Evolutionary conservation across 164 flowering plant genomes (phyloP).

Genomic region (Liriodendron chinense): DNA sequence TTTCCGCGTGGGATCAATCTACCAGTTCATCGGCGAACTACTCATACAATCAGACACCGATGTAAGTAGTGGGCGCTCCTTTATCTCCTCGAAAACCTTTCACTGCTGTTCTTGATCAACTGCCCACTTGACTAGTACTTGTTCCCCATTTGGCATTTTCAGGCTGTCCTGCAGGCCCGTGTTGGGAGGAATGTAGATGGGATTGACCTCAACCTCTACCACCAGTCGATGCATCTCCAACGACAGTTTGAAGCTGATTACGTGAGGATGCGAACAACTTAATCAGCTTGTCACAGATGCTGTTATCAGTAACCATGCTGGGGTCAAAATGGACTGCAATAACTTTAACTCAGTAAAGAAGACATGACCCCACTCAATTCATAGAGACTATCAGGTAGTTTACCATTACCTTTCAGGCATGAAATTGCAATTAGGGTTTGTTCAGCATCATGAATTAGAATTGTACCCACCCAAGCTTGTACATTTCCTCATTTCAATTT

Average conservation of each 20-base stretch:
- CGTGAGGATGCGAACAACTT: constrained; percentile 22
- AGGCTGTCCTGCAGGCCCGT: constrained; percentile 72
- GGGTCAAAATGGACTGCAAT: too few species aligned
- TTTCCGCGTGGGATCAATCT: constrained; percentile 62
- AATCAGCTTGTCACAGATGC: background rate
- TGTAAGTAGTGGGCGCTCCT: constrained; percentile 27
- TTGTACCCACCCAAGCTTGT: too few species aligned
- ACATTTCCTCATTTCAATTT: too few species aligned
- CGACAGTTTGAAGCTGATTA: constrained; percentile 59
- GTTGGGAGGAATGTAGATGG: constrained; percentile 87
- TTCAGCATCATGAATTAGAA: too few species aligned
- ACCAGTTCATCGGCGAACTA: constrained; percentile 92
- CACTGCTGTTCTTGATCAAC: background rate
- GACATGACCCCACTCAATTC: too few species aligned
- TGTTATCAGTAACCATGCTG: too few species aligned
- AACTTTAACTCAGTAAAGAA: too few species aligned
- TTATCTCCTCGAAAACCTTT: background rate
- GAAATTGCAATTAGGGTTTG: too few species aligned
- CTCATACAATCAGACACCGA: constrained; percentile 44
- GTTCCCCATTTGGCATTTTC: constrained; percentile 13
- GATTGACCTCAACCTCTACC: constrained; percentile 76
- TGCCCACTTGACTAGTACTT: background rate
- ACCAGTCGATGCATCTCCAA: constrained; percentile 64
- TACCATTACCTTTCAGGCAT: too few species aligned
- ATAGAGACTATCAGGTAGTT: too few species aligned